Evolutionary conservation across 495 filamentous ascomycete species (phyloP), one percentile per base, ranked within the genome.

Genomic region (Cairneyella variabilis): DNA sequence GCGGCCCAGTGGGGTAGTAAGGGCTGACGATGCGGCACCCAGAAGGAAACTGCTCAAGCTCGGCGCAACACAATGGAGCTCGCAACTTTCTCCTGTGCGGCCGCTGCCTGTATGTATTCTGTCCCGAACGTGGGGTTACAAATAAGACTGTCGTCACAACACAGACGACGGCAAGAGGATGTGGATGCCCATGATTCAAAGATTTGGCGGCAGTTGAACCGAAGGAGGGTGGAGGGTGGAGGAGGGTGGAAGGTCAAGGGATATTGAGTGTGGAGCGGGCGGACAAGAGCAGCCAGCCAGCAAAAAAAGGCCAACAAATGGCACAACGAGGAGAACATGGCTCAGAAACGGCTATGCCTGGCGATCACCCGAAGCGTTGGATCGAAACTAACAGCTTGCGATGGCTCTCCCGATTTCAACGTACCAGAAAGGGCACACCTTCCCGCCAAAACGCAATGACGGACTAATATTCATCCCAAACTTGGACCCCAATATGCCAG

Each of bases 341-440:
- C 41, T 44, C 7, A 44, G 41, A 44, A 27, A 44, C 41, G 20
- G 41, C 22, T 23, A 44, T 44, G 28, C 28, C 28, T 32, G 41
- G 23, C 20, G 41, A 44, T 44, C 41, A 44, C 41, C 41, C 41
- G 41, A 44, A 44, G 28, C 21, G 20, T 44, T 9, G 41, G 41
- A 27, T 44, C 21, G 41, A 20, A 26, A 23, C 41, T 26, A 44
- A 14, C 14, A 14, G 28, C 28, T 32, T 7, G 28, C 14, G 28
- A 32, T 32, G 14, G 6, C 28, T 32, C 7, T 14, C 28, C 28
- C 14, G 28, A 32, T 32, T n/a, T n/a, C n/a, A 32, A 32, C 14
- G 28, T 32, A 32, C n/a, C n/a, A n/a, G n/a, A n/a, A n/a, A n/a
- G n/a, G n/a, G n/a, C n/a, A n/a, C n/a, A n/a, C n/a, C n/a, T n/a